Evolutionary conservation across 2,329 filamentous ascomycete genomes (phyloP), one percentile per base, ranked within the genome.

Genomic region (Salinomyces thailandicus): DNA sequence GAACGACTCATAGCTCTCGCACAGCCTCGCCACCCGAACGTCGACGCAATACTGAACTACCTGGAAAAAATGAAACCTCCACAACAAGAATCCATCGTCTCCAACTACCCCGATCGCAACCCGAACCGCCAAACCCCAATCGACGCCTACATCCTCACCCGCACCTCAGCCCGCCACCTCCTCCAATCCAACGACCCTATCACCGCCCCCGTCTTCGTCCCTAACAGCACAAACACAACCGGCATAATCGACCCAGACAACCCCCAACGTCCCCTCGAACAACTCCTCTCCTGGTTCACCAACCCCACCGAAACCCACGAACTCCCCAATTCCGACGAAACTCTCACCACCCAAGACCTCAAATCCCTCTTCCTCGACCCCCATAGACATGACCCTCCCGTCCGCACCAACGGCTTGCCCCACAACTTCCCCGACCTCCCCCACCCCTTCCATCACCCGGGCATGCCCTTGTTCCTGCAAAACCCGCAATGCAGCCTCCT

Each of bases 351-450:
- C 14, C 9, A n/a, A 24, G 4, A 26, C 9, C 22, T 26, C 22
- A 26, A n/a, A n/a, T 8, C 9, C 2, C 9, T n/a, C 22, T 26
- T 16, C 7, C 31, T 18, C 3, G 16, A 24, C 5, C 6, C 15
- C 9, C 13, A 19, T 13, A 22, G 37, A 7, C 35, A 31, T 13
- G 9, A 31, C 1, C 31, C 27, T 14, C 31, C 35, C 27, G 15
- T 32, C 6, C 14, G 11, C 4, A n/a, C 15, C 17, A 7, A 18
- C 12, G 9, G 27, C 22, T 22, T 31, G 19, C 46, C 44, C 6
- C 42, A 33, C 38, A 48, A 41, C 36, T 38, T 48, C 14, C 35
- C 44, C 4, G 43, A 48, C 20, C 39, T 45, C 7, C 20, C 34
- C 2, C 36, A 38, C 20, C 42, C 37, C 11, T 26, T 43, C n/a